Percentiles rank a stretch among this genome's conserved stretches.
Evolutionary conservation across 1,284 basidiomycete species (phyloP).

Genomic region (Ustilago sp.): DNA sequence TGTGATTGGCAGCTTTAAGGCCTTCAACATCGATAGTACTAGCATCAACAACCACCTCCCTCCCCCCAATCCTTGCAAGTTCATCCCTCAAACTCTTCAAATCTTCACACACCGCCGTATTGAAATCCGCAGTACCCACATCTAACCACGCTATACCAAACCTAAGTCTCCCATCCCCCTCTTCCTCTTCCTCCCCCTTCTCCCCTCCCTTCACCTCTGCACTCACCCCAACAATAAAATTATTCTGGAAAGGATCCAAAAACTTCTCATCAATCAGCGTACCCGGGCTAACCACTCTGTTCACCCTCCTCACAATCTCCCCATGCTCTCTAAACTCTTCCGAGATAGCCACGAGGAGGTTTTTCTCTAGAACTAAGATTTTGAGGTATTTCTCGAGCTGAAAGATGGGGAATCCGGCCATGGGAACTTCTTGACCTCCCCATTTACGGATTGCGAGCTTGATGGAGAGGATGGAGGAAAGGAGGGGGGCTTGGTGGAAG

Average conservation of each 20-base stretch:
- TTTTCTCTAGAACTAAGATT: slow-evolving; percentile 61
- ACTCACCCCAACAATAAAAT: slow-evolving; percentile 60
- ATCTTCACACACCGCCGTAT: slow-evolving; percentile 53
- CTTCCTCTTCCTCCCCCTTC: no score
- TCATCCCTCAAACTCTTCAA: slow-evolving; percentile 59
- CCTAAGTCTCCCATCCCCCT: not conserved
- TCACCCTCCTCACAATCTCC: slow-evolving; percentile 59
- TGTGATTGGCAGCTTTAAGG: not conserved
- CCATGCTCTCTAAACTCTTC: slow-evolving; percentile 56
- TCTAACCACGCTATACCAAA: slow-evolving; percentile 68
- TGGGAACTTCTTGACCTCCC: slow-evolving; percentile 59
- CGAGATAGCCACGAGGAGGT: slow-evolving; percentile 63
- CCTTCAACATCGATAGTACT: slow-evolving; percentile 9
- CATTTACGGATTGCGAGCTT: slow-evolving; percentile 62
- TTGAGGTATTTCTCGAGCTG: slow-evolving; percentile 69
- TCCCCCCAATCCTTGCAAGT: slow-evolving; percentile 59
- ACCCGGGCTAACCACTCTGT: slow-evolving; percentile 62
- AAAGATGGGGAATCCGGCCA: slow-evolving; percentile 67
- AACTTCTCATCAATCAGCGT: slow-evolving; percentile 68
- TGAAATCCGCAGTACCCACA: slow-evolving; percentile 67
- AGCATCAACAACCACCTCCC: slow-evolving; percentile 59
- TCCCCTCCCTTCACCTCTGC: not conserved
- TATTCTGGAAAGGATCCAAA: slow-evolving; percentile 65
- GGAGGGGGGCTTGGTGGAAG: slow-evolving; percentile 63
- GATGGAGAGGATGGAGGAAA: slow-evolving; percentile 58